Evolutionary conservation across 1,284 basidiomycete genomes (phyloP).

Genomic region (Earliella scabrosa): DNA sequence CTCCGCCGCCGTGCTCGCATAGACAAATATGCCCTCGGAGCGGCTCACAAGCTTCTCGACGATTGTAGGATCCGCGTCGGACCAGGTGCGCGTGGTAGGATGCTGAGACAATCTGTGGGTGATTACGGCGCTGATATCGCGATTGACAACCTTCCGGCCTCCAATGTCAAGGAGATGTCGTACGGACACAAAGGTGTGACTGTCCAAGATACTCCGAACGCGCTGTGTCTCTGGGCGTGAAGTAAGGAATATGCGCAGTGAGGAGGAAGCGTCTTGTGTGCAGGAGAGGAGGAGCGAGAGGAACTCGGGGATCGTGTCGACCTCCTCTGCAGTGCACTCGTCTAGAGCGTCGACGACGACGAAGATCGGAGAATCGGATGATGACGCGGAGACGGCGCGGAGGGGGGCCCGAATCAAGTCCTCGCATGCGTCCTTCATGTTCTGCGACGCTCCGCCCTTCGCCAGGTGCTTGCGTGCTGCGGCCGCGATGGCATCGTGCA

Average conservation of each 20-base stretch:
- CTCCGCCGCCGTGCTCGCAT: constrained; percentile 10
- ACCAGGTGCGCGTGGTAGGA: neutral
- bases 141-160: neutral
- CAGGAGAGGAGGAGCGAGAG: neutral
- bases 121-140: constrained; percentile 12
- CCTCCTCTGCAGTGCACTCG: constrained; percentile 1
- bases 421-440: neutral
- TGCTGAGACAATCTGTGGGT: neutral
- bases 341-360: constrained; percentile 6
- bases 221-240: constrained; percentile 1
- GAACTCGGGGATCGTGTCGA: constrained; percentile 2
- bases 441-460: too few species aligned
- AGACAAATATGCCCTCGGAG: constrained; percentile 17
- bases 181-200: too few species aligned
- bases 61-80: neutral
- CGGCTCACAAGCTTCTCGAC: neutral
- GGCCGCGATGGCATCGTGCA: neutral
- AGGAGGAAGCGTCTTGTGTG: neutral
- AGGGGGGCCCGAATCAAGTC: too few species aligned
- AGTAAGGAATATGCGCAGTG: neutral
- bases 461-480: neutral
- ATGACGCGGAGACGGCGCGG: too few species aligned
- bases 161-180: too few species aligned
- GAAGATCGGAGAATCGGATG: neutral
- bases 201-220: neutral